Conservation (phyloP, 1,139 yeast species). For the Sugiyamaella sp. region DNA sequence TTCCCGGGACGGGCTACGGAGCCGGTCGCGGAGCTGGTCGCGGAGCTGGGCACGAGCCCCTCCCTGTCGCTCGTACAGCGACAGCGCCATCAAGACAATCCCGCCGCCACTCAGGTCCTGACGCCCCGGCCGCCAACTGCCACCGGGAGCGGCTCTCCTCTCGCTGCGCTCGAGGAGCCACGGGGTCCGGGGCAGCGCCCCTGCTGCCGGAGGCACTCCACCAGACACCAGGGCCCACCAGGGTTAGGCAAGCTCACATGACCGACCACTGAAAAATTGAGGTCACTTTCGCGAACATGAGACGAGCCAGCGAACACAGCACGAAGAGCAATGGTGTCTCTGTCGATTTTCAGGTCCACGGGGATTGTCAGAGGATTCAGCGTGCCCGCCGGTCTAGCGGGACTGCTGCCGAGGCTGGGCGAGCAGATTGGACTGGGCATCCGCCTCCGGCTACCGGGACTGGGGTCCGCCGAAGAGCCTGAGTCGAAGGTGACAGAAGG, state of each 20-base stretch:
- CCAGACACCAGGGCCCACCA: background rate
- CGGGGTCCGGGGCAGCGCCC: constrained; percentile 2
- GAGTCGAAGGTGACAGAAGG: constrained; percentile 49
- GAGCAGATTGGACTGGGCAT: constrained; percentile 27
- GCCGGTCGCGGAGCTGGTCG: too few species aligned
- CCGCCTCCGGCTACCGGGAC: constrained; percentile 22
- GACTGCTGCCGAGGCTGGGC: constrained; percentile 29
- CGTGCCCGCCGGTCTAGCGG: constrained; percentile 20
- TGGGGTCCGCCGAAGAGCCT: background rate
- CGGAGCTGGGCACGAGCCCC: too few species aligned
- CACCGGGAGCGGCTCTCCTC: too few species aligned
- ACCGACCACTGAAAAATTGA: background rate
- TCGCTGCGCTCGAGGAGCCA: background rate
- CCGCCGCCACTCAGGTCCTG: too few species aligned
- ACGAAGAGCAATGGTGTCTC: constrained; percentile 3
- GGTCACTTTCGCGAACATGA: background rate
- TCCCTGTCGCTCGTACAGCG: too few species aligned
- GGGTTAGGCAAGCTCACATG: constrained; percentile 9
- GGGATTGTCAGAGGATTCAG: constrained; percentile 12
- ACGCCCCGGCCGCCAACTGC: too few species aligned
- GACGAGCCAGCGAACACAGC: background rate
- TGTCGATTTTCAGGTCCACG: constrained; percentile 12
- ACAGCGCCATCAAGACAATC: too few species aligned
- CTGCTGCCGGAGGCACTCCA: background rate
- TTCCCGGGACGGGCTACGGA: too few species aligned